Evolutionary conservation across 306 rosid species (phyloP).

Genomic region (Quercus gilva): DNA sequence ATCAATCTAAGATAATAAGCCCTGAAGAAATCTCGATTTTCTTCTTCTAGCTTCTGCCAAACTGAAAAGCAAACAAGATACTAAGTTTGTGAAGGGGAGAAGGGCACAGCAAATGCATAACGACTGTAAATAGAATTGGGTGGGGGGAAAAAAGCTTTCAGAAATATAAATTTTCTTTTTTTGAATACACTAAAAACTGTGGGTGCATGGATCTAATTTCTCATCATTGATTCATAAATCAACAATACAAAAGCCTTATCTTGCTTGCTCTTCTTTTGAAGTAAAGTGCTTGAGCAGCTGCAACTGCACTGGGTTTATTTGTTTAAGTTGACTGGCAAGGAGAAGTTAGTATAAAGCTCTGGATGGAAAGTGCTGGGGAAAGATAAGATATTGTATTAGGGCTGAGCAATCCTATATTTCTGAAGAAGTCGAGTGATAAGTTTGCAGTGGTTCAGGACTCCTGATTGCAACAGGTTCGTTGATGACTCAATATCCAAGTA

Average conservation of each 20-base stretch:
- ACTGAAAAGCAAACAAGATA: conserved; percentile 48
- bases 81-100: neutral
- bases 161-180: neutral
- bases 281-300: too few relatives aligned
- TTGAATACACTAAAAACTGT: neutral
- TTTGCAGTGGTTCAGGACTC: neutral
- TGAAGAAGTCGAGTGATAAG: neutral
- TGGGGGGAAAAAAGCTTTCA: neutral
- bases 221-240: neutral
- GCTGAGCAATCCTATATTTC: neutral
- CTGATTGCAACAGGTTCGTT: neutral
- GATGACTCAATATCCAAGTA: too few relatives aligned
- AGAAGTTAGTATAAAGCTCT: too few relatives aligned
- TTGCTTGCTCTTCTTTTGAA: too few relatives aligned
- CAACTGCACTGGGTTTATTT: too few relatives aligned
- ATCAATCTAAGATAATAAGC: conserved; percentile 81
- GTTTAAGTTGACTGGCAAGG: too few relatives aligned
- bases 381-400: too few relatives aligned
- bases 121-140: neutral
- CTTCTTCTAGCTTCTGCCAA: conserved; percentile 95
- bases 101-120: neutral
- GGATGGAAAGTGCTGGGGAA: too few relatives aligned
- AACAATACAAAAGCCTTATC: neutral
- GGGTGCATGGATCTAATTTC: neutral
- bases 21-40: conserved; percentile 82